These are phyloP conservation scores for Anisodus acutangulus DNA, from an alignment of 257 asterid genomes.

Conservation along the genomic window DNA sequence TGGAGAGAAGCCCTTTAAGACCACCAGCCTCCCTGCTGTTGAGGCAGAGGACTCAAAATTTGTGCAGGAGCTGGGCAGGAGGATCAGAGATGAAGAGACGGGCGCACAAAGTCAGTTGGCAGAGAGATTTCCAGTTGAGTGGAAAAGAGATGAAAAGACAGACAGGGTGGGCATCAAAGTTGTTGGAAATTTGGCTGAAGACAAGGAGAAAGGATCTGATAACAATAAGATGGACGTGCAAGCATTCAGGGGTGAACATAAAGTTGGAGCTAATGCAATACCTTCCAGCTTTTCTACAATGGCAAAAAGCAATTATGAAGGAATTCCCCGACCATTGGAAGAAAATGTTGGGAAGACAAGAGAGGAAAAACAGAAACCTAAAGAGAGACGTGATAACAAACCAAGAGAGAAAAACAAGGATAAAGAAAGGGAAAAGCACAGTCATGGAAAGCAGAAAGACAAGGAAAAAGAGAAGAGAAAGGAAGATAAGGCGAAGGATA, in stretches of 20 bases:
- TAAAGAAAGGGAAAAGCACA: constrained; percentile 48
- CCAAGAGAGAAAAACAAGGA: constrained; percentile 48
- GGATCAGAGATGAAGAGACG: constrained; percentile 55
- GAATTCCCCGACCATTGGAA: constrained; percentile 44
- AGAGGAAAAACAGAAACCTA: constrained; percentile 52
- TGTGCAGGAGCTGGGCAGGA: constrained; percentile 62
- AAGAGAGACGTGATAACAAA: constrained; percentile 45
- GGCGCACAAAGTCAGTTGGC: constrained; percentile 43
- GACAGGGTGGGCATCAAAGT: constrained; percentile 38
- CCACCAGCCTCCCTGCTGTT: constrained; percentile 35
- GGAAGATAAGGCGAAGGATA: constrained; percentile 43
- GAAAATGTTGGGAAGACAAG: constrained; percentile 44
- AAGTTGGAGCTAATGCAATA: constrained; percentile 38
- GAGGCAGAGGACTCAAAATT: constrained; percentile 55
- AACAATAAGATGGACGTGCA: constrained; percentile 43
- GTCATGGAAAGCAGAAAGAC: constrained; percentile 53
- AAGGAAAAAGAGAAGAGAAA: constrained; percentile 37
- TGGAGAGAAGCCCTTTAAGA: constrained; percentile 45
- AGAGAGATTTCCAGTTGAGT: constrained; percentile 44
- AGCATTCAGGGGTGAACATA: constrained; percentile 39
- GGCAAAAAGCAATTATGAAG: constrained; percentile 44
- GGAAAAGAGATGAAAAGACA: constrained; percentile 41
- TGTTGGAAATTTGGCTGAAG: constrained; percentile 44
- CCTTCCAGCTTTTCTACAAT: constrained; percentile 40
- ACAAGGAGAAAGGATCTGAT: constrained; percentile 52